Conservation (phyloP, 148 eudicot species). For the Silene conica region DNA sequence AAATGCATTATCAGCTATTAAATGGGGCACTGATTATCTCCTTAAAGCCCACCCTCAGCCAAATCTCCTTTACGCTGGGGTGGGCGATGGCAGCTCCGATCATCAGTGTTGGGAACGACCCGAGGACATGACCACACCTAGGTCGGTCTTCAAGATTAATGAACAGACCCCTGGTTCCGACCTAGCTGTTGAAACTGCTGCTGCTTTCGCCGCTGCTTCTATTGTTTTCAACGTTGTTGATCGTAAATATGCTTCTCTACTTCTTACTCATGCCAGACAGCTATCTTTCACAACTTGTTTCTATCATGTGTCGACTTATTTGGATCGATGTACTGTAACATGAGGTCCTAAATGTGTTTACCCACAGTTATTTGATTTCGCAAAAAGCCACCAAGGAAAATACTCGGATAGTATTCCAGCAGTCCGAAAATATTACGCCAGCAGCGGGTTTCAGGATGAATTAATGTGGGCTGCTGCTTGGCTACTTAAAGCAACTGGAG, state of each 20-base stretch:
- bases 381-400: slow-evolving; percentile 31
- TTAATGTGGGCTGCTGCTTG: slow-evolving; percentile 51
- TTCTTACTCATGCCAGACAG: slow-evolving; percentile 40
- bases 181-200: slow-evolving; percentile 91
- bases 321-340: no score
- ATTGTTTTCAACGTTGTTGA: slow-evolving; percentile 73
- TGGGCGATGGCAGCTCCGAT: slow-evolving; percentile 71
- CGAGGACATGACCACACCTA: slow-evolving; percentile 92
- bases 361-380: slow-evolving; percentile 41
- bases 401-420: slow-evolving; percentile 44
- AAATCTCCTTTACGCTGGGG: neutral
- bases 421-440: slow-evolving; percentile 33
- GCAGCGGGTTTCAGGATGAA: slow-evolving; percentile 51
- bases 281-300: no score
- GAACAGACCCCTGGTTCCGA: slow-evolving; percentile 79
- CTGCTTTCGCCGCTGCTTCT: slow-evolving; percentile 85
- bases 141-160: slow-evolving; percentile 65
- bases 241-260: slow-evolving; percentile 49
- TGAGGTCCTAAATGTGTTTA: no score
- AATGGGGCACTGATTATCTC: slow-evolving; percentile 87
- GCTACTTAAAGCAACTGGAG: slow-evolving; percentile 35
- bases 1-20: slow-evolving; percentile 64
- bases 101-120: slow-evolving; percentile 93
- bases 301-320: no score
- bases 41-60: slow-evolving; percentile 68